Evolutionary conservation across 192 early-diverging fungal genomes (phyloP).

Genomic region (Phlyctochytrium planicorne): DNA sequence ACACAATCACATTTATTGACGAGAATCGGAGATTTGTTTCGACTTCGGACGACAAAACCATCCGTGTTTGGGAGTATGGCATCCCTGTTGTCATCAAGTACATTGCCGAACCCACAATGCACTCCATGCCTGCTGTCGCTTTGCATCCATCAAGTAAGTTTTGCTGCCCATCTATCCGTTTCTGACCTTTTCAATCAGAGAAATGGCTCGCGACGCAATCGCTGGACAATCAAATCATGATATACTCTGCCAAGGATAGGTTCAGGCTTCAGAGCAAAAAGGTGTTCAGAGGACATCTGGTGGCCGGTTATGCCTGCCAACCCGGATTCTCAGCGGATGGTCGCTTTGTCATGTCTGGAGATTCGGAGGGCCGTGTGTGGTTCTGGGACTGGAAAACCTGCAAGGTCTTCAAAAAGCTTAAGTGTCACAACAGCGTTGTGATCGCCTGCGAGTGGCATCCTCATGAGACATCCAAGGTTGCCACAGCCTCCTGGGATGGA

Average conservation of each 20-base stretch:
- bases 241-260: constrained; percentile 83
- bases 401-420: constrained; percentile 80
- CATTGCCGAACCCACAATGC: constrained; percentile 94
- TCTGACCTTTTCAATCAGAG: constrained; percentile 42
- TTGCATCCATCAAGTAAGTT: constrained; percentile 80
- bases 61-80: constrained; percentile 97
- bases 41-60: constrained; percentile 94
- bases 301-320: constrained; percentile 97
- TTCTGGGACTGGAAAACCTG: constrained; percentile 98
- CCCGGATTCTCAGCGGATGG: constrained; percentile 92
- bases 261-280: constrained; percentile 91
- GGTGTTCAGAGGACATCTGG: constrained; percentile 85
- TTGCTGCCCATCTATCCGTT: constrained; percentile 3
- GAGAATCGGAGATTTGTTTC: constrained; percentile 91
- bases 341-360: constrained; percentile 81
- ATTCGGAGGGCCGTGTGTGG: constrained; percentile 89
- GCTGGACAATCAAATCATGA: constrained; percentile 93
- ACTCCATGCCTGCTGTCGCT: constrained; percentile 92
- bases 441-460: constrained; percentile 96
- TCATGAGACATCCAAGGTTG: constrained; percentile 86
- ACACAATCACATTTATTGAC: constrained; percentile 96
- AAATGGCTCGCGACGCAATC: constrained; percentile 95
- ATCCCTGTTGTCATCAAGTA: constrained; percentile 99
- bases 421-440: constrained; percentile 89
- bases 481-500: constrained; percentile 94